Base-by-base conservation (phyloP, 306 rosid genomes). In the Medicago ruthenica region DNA sequence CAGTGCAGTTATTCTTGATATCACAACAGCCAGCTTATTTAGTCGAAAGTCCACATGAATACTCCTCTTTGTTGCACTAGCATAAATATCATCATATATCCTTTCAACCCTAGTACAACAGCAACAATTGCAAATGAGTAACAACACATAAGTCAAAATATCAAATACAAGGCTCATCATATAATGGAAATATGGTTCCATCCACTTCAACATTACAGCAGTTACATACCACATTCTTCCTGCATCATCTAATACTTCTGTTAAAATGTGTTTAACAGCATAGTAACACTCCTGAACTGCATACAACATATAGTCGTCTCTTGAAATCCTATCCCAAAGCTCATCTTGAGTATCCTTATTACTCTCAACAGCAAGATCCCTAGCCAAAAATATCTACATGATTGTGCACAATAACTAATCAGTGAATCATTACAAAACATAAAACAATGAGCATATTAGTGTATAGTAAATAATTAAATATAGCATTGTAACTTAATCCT, bases 261-360 rank as follows among this genome's bases (percentile, higher is more conserved):
- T 86, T 76, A 94, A 81, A 80, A 94, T 85, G 53, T 82, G 88
- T 81, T 79, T 88, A 68, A 92, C 81, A 34, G 78, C 55, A 60
- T 87, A 75, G 83, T 83, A 92, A 88, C 97, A 87, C 91, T 94
- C 98, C 85, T 88, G 92, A 65, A 94, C 98, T 47, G 97, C 98
- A 87, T 92, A 94, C 86, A 86, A 85, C 98, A 94, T 94, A 75
- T 85, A 83, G 54, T 92, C 98, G 78, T 94, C 98, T 68, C 97
- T 85, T 67, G 91, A 85, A 85, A 94, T 84, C 83, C 92, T 89
- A 76, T 90, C 97, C 92, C 95, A 94, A 67, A 88, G 88, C 78
- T 94, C 93, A 24, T 79, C 92, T 47, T 86, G 97, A 65, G 88
- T 36, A 75, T 90, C 95, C 75, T 88, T 91, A 81, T 88, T 91